A percentile compares a stretch with the other conserved stretches of the same genome.
These are phyloP conservation scores for Inga leiocalycina DNA, from an alignment of 306 rosid genomes.

Conservation along the genomic window DNA sequence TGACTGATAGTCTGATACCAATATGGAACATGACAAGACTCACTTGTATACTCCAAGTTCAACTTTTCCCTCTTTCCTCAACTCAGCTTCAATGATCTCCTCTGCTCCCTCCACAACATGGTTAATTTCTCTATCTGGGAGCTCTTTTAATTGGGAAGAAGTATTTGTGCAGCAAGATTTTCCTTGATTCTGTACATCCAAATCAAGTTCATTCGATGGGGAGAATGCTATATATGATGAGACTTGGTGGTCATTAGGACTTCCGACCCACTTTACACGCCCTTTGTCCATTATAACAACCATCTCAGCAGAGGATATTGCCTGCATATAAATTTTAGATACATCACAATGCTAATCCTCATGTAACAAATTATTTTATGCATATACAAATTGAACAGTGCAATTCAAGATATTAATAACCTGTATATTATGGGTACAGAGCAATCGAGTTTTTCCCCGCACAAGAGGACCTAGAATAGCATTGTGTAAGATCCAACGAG, in stretches of 20 bases:
- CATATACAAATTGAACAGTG: neutral
- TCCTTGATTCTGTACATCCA: constrained; percentile 37
- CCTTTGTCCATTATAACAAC: constrained; percentile 84
- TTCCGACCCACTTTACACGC: constrained; percentile 78
- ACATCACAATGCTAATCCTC: constrained; percentile 19
- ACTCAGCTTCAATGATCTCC: constrained; percentile 71
- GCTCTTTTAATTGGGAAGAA: constrained; percentile 39
- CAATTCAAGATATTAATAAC: constrained; percentile 45
- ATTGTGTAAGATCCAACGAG: constrained; percentile 73
- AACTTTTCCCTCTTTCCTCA: constrained; percentile 86
- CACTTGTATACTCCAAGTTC: constrained; percentile 82
- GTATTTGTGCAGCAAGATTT: constrained; percentile 45
- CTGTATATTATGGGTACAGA: constrained; percentile 87
- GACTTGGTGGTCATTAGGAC: constrained; percentile 49
- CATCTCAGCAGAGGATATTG: constrained; percentile 82
- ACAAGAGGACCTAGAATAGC: constrained; percentile 79
- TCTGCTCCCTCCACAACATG: constrained; percentile 44
- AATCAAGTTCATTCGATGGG: constrained; percentile 78
- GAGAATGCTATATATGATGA: constrained; percentile 65
- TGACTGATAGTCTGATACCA: constrained; percentile 4
- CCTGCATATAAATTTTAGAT: constrained; percentile 53
- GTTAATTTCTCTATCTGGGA: constrained; percentile 41
- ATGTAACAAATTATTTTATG: neutral
- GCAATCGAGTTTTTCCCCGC: constrained; percentile 68
- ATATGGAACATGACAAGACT: constrained; percentile 34